A percentile compares a stretch with the other conserved stretches of the same genome.
Evolutionary conservation across 805 yeast genomes (phyloP).

Genomic region (Saturnispora quitensis): DNA sequence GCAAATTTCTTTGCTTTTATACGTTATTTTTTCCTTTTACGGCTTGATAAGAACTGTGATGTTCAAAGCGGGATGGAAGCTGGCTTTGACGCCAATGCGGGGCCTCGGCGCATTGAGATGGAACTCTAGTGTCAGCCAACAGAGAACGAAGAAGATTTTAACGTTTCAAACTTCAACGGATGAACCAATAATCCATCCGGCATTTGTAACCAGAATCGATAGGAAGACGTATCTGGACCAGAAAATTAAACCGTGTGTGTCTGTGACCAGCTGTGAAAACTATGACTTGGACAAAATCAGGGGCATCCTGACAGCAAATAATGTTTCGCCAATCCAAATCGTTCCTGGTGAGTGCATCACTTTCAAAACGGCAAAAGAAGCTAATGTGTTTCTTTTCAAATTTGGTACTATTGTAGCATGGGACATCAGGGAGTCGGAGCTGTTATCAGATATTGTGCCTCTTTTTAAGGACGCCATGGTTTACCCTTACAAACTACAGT

Average conservation of each 20-base stretch:
- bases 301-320: slow-evolving; percentile 30
- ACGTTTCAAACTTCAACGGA: slow-evolving; percentile 9
- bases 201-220: slow-evolving; percentile 11
- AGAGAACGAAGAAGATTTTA: slow-evolving; percentile 9
- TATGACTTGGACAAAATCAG: slow-evolving; percentile 48
- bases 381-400: slow-evolving; percentile 47
- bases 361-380: slow-evolving; percentile 36
- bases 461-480: slow-evolving; percentile 40
- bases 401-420: slow-evolving; percentile 81
- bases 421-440: slow-evolving; percentile 57
- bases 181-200: slow-evolving; percentile 13
- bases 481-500: slow-evolving; percentile 45
- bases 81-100: not conserved
- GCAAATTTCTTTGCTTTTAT: not conserved
- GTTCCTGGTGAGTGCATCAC: slow-evolving; percentile 53
- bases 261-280: slow-evolving; percentile 63
- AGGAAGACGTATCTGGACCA: slow-evolving; percentile 5
- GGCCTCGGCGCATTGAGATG: not conserved
- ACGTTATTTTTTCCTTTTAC: not conserved
- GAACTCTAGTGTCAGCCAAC: slow-evolving; percentile 2
- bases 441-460: slow-evolving; percentile 42
- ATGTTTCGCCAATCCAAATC: slow-evolving; percentile 26
- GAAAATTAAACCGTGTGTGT: slow-evolving; percentile 40
- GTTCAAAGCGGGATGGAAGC: not conserved
- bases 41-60: not conserved